A percentile compares a stretch with the other conserved stretches of the same genome.
Evolutionary conservation across 2,329 filamentous ascomycete genomes (phyloP).

Genomic region (Aspergillus jensenii): DNA sequence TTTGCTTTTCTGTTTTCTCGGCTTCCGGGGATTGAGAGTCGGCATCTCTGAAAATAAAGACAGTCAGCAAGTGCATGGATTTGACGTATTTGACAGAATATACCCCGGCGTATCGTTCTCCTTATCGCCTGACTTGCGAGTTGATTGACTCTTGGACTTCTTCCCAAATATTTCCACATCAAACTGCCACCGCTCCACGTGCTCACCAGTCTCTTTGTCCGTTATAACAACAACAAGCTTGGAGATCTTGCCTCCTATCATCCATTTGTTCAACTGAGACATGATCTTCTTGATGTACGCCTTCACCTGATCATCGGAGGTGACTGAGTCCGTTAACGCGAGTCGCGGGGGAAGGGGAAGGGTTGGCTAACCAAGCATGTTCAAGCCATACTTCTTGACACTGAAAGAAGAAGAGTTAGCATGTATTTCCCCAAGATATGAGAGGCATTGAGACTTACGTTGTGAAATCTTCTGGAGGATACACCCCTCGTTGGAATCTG

Average conservation of each 20-base stretch:
- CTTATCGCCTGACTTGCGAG: constrained; percentile 58
- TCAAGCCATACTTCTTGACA: constrained; percentile 99
- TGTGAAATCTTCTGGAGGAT: constrained; percentile 95
- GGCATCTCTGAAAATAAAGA: constrained; percentile 26
- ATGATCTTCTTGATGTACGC: constrained; percentile 99
- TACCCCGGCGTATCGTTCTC: constrained; percentile 66
- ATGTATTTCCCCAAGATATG: background rate
- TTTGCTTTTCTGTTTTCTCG: constrained; percentile 89
- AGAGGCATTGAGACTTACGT: constrained; percentile 56
- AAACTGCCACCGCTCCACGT: constrained; percentile 97
- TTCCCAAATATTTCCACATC: constrained; percentile 70
- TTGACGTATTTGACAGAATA: constrained; percentile 18
- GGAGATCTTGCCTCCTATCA: constrained; percentile 93
- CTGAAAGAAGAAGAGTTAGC: constrained; percentile 28
- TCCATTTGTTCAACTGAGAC: constrained; percentile 96
- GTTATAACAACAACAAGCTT: constrained; percentile 97
- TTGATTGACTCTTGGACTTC: constrained; percentile 48
- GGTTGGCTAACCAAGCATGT: constrained; percentile 72
- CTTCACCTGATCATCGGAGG: constrained; percentile 95
- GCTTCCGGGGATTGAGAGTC: constrained; percentile 28
- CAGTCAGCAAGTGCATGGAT: background rate
- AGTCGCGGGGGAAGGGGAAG: background rate
- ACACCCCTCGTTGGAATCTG: constrained; percentile 75
- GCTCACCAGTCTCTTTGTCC: constrained; percentile 93
- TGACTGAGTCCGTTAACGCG: constrained; percentile 57